Percentiles rank a stretch among this genome's conserved stretches.
phyloP scores from a whole-genome alignment of 1,284 basidiomycete genomes.

The Meripilus lineatus region DNA sequence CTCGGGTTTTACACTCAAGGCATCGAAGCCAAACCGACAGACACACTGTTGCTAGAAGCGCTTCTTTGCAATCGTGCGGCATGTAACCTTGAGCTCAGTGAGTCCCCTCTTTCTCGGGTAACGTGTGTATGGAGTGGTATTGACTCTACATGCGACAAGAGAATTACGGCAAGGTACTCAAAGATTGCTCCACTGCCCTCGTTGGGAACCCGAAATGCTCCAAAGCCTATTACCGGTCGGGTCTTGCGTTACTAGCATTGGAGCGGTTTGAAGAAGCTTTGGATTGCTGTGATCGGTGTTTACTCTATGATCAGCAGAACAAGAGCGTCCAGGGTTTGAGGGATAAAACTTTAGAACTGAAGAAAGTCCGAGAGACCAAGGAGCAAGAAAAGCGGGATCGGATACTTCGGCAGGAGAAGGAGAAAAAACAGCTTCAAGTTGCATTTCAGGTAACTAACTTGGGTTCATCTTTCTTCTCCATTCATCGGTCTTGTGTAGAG shows the following conservation, averaged over 20 bases:
- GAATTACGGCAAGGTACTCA: slow-evolving; percentile 82
- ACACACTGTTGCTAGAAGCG: slow-evolving; percentile 57
- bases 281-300: slow-evolving; percentile 72
- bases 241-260: slow-evolving; percentile 67
- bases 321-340: slow-evolving; percentile 41
- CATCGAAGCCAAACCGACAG: slow-evolving; percentile 76
- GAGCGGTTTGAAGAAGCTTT: slow-evolving; percentile 74
- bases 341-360: slow-evolving; percentile 42
- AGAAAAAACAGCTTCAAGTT: slow-evolving; percentile 40
- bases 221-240: slow-evolving; percentile 85
- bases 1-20: slow-evolving; percentile 88
- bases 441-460: slow-evolving; percentile 69
- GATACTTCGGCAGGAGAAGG: slow-evolving; percentile 41
- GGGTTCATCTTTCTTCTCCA: too few relatives aligned
- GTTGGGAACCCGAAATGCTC: slow-evolving; percentile 55
- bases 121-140: slow-evolving; percentile 10
- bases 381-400: slow-evolving; percentile 46
- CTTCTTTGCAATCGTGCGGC: slow-evolving; percentile 90
- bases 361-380: slow-evolving; percentile 45
- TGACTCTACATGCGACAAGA: slow-evolving; percentile 38
- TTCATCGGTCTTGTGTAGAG: too few relatives aligned
- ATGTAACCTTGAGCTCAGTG: slow-evolving; percentile 85
- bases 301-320: slow-evolving; percentile 55
- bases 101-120: slow-evolving; percentile 24
- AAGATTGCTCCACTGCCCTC: slow-evolving; percentile 79